Evolutionary conservation across 805 yeast genomes (phyloP).

Genomic region (Danielia reshetovae): DNA sequence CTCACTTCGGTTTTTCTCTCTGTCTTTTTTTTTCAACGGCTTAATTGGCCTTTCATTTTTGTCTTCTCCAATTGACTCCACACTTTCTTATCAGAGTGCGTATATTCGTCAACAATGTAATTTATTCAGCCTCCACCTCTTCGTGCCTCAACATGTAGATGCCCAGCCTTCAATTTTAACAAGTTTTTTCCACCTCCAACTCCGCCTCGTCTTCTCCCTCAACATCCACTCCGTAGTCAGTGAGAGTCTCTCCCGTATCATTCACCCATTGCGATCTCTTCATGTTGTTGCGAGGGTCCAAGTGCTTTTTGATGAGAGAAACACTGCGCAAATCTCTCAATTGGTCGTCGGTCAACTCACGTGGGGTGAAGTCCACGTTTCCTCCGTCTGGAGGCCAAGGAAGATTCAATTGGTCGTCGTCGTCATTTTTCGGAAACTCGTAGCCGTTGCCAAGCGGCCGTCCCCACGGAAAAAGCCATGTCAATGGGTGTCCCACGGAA

Average conservation of each 20-base stretch:
- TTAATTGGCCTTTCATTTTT: too few relatives aligned
- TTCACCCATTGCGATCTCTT: conserved; percentile 60
- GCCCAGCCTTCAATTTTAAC: neutral
- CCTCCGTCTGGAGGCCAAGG: conserved; percentile 97
- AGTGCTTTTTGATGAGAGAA: conserved; percentile 25
- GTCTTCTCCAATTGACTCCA: neutral
- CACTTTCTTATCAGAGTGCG: neutral
- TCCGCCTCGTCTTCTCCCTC: conserved; percentile 48
- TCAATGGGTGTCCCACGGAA: conserved; percentile 58
- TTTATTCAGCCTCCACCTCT: too few relatives aligned
- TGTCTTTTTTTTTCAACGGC: too few relatives aligned
- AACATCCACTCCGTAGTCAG: conserved; percentile 85
- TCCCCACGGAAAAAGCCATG: conserved; percentile 74
- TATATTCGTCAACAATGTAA: too few relatives aligned
- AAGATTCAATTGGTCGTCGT: conserved; percentile 57
- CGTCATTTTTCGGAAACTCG: conserved; percentile 49
- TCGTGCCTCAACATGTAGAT: too few relatives aligned
- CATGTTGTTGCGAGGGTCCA: conserved; percentile 36
- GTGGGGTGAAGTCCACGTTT: conserved; percentile 27
- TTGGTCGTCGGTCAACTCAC: conserved; percentile 12
- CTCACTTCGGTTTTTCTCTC: too few relatives aligned
- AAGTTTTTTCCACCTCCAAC: conserved; percentile 1
- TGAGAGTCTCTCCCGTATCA: conserved; percentile 76
- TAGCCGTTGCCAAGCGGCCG: conserved; percentile 59
- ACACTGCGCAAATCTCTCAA: conserved; percentile 14